Conservation (phyloP, 2,329 filamentous ascomycete species). For the Thielaviopsis euricoi region DNA sequence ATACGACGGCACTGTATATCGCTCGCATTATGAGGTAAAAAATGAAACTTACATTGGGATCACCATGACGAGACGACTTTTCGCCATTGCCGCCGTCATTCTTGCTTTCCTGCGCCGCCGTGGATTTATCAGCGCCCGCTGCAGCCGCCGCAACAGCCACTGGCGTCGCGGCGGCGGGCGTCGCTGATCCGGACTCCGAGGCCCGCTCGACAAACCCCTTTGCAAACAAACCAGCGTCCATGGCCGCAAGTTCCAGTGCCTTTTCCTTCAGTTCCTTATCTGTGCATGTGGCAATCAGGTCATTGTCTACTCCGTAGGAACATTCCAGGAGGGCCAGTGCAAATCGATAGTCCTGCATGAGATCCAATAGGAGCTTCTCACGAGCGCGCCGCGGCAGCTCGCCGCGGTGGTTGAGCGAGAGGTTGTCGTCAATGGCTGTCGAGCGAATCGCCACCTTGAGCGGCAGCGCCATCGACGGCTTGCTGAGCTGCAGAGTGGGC, state of each 20-base stretch:
- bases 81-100: not conserved
- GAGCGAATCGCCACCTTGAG: not conserved
- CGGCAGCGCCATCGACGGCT: not conserved
- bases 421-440: constrained; percentile 1
- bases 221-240: not conserved
- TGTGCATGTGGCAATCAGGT: not conserved
- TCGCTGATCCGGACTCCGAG: not conserved
- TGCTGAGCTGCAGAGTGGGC: not conserved
- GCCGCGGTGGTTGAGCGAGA: constrained; percentile 3
- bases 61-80: not conserved
- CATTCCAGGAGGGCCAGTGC: not conserved
- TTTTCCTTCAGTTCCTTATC: not conserved
- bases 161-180: too few relatives aligned
- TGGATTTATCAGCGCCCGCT: not conserved
- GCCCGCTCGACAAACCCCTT: not conserved
- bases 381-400: constrained; percentile 8
- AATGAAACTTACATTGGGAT: not conserved
- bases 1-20: too few relatives aligned
- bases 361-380: constrained; percentile 3
- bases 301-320: not conserved
- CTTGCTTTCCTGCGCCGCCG: not conserved
- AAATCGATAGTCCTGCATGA: constrained; percentile 1
- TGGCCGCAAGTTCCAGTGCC: not conserved
- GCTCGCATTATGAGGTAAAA: too few relatives aligned
- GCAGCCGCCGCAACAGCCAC: not conserved